These are phyloP conservation scores for Oemleria cerasiformis DNA, from an alignment of 306 rosid species.

Conservation along the genomic window DNA sequence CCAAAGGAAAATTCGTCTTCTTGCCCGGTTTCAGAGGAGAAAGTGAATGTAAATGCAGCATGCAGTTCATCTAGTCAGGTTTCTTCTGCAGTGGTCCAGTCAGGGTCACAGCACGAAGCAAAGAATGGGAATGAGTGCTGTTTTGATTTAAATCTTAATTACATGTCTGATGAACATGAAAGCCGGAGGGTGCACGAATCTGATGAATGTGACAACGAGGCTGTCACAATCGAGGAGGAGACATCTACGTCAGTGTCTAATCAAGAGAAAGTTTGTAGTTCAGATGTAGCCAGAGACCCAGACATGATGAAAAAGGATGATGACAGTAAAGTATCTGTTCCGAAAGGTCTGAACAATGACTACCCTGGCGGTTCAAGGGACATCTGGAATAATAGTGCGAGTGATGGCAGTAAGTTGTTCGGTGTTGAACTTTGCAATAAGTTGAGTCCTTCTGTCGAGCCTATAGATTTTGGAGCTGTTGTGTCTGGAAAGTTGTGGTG, in stretches of 20 bases:
- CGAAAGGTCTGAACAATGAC: constrained; percentile 24
- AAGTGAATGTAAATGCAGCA: constrained; percentile 39
- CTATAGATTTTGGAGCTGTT: constrained; percentile 55
- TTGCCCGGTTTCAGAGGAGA: constrained; percentile 39
- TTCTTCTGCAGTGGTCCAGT: constrained; percentile 62
- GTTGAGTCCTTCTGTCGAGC: constrained; percentile 45
- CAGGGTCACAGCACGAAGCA: constrained; percentile 42
- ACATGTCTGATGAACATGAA: constrained; percentile 39
- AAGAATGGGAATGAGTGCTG: constrained; percentile 36
- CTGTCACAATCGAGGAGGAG: constrained; percentile 36
- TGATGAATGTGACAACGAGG: constrained; percentile 36
- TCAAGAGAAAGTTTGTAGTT: constrained; percentile 22
- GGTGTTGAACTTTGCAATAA: constrained; percentile 31
- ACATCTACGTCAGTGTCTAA: constrained; percentile 11
- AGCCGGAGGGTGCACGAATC: constrained; percentile 25
- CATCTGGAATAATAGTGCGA: constrained; percentile 24
- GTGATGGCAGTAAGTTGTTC: constrained; percentile 42
- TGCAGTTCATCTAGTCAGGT: constrained; percentile 44
- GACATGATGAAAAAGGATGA: constrained; percentile 30
- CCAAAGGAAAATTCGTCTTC: constrained; percentile 34
- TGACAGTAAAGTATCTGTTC: constrained; percentile 19
- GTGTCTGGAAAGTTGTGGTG: constrained; percentile 76
- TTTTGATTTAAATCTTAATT: constrained; percentile 59
- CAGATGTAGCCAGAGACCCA: constrained; percentile 27
- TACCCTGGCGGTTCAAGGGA: constrained; percentile 33